Conservation (phyloP, 192 early-diverging fungal species). For the Phycomyces blakesleeanus region DNA sequence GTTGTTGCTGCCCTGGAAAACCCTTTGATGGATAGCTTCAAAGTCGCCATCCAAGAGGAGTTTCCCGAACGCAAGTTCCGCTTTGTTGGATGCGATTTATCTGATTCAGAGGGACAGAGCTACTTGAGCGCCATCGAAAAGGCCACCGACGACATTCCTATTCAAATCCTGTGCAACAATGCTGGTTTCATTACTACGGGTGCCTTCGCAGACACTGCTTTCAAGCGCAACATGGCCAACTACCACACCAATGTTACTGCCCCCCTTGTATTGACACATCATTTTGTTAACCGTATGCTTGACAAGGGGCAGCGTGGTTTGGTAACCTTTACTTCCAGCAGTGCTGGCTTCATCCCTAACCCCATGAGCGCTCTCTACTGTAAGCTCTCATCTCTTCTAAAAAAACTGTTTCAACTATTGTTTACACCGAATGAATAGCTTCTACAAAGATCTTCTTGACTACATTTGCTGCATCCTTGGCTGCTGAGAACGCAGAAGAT, state of each 20-base stretch:
- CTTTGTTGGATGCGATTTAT: conserved; percentile 49
- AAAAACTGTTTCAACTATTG: not conserved
- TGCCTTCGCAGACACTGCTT: conserved; percentile 40
- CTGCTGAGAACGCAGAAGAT: conserved; percentile 42
- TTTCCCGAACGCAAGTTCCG: conserved; percentile 46
- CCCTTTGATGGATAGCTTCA: conserved; percentile 28
- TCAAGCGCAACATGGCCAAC: conserved; percentile 44
- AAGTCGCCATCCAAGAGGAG: conserved; percentile 30
- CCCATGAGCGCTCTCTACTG: conserved; percentile 49
- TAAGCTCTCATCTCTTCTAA: conserved; percentile 3
- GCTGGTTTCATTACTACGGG: conserved; percentile 57
- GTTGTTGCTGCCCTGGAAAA: conserved; percentile 57
- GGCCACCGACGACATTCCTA: conserved; percentile 41
- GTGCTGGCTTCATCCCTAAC: conserved; percentile 49
- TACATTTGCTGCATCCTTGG: conserved; percentile 53
- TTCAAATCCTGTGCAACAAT: conserved; percentile 59
- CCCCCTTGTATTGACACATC: conserved; percentile 44
- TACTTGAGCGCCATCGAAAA: conserved; percentile 43
- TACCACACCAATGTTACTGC: conserved; percentile 53
- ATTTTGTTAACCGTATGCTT: conserved; percentile 47
- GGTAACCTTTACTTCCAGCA: conserved; percentile 52
- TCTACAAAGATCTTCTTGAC: conserved; percentile 53
- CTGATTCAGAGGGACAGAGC: conserved; percentile 26
- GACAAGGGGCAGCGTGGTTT: conserved; percentile 32
- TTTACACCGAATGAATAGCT: conserved; percentile 8